Conservation (phyloP, 768 basidiomycete genomes). For the Hirschioporus abietinus region DNA sequence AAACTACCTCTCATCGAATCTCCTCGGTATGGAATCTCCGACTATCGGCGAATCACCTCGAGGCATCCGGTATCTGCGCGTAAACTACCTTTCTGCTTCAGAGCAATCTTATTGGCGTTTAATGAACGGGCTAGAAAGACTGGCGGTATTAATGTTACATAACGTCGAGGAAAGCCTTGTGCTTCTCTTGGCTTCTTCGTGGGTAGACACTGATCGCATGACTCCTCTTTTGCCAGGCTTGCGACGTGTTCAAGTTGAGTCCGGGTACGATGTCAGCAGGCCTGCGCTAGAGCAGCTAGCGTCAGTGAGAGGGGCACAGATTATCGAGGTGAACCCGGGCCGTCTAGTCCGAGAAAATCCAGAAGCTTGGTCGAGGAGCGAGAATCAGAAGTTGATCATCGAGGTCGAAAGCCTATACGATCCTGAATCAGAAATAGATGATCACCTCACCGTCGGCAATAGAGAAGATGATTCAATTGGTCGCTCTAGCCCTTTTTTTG, state of each 20-base stretch:
- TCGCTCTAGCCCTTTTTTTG: neutral
- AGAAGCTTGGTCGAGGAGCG: neutral
- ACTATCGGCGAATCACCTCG: neutral
- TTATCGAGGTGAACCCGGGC: neutral
- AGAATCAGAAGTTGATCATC: neutral
- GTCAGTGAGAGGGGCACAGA: neutral
- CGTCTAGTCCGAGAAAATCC: neutral
- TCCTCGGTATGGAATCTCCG: neutral
- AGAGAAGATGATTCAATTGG: neutral
- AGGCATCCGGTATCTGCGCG: neutral
- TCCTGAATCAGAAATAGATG: neutral
- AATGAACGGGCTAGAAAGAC: neutral
- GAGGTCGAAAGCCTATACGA: neutral
- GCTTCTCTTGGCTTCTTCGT: neutral
- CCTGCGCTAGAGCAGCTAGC: neutral
- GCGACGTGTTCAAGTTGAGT: neutral
- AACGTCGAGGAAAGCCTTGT: neutral
- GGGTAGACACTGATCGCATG: neutral
- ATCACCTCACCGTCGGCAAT: neutral
- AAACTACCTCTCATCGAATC: slow-evolving; percentile 22
- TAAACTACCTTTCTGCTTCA: neutral
- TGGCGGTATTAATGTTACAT: neutral
- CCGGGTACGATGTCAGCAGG: neutral
- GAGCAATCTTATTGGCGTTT: neutral
- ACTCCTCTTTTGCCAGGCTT: neutral